A percentile compares a stretch with the other conserved stretches of the same genome.
These are phyloP conservation scores for Cercospora sp. DNA, from an alignment of 2,329 filamentous ascomycete genomes.

Conservation along the genomic window DNA sequence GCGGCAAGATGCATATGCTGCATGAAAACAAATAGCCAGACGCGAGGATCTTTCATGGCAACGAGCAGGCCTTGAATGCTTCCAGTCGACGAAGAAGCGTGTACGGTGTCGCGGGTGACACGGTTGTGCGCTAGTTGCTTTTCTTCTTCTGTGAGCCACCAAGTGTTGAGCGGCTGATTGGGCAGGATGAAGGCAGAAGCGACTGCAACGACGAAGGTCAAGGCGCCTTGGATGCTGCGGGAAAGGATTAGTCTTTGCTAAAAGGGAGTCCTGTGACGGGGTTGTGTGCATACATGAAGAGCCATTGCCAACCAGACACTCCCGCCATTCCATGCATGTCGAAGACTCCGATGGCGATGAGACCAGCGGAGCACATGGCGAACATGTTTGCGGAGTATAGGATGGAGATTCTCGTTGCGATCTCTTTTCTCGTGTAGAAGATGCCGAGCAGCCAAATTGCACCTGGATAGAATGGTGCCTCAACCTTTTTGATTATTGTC, in stretches of 20 bases:
- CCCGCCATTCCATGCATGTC: constrained; percentile 37
- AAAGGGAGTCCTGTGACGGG: not conserved
- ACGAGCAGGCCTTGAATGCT: not conserved
- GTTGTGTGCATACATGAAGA: not conserved
- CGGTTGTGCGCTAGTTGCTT: constrained; percentile 8
- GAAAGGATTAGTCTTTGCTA: constrained; percentile 18
- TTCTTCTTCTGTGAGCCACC: constrained; percentile 8
- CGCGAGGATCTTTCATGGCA: constrained; percentile 3
- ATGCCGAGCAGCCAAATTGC: constrained; percentile 46
- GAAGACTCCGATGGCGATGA: constrained; percentile 30
- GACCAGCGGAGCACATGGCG: constrained; percentile 34
- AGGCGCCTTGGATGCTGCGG: constrained; percentile 28
- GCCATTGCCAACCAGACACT: constrained; percentile 39
- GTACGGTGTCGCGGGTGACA: constrained; percentile 4
- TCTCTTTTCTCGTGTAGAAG: constrained; percentile 46
- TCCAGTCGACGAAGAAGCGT: constrained; percentile 7
- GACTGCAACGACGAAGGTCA: constrained; percentile 5
- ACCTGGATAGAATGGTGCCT: constrained; percentile 39
- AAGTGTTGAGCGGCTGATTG: constrained; percentile 7
- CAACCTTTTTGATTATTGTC: constrained; percentile 21
- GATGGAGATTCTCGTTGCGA: constrained; percentile 42
- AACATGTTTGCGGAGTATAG: constrained; percentile 42
- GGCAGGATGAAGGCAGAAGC: constrained; percentile 3
- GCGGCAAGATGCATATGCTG: constrained; percentile 15
- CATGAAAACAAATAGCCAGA: constrained; percentile 11